These are phyloP conservation scores for Cucurbita moschata DNA, from an alignment of 306 rosid genomes.

Conservation along the genomic window DNA sequence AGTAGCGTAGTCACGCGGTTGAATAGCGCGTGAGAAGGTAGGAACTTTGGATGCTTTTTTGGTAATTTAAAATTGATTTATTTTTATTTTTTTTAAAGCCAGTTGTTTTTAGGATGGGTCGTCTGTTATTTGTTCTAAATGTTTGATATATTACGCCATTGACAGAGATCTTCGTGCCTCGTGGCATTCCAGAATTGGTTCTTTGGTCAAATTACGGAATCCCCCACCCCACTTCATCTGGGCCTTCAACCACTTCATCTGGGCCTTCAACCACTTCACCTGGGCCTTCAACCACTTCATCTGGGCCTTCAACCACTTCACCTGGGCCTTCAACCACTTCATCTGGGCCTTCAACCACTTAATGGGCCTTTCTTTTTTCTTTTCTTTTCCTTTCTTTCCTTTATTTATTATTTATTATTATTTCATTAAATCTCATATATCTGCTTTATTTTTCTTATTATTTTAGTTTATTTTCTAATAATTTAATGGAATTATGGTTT, in stretches of 20 bases:
- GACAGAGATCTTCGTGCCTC: neutral
- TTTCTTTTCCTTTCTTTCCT: too few species aligned
- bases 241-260: too few species aligned
- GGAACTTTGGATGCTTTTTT: neutral
- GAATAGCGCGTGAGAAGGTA: constrained; percentile 16
- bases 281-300: too few species aligned
- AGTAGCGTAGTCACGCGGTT: neutral
- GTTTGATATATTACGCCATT: neutral
- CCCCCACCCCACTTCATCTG: neutral
- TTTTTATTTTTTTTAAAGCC: neutral
- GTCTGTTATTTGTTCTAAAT: constrained; percentile 8
- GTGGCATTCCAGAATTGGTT: constrained; percentile 3
- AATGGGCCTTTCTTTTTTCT: neutral
- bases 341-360: neutral
- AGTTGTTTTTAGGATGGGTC: constrained; percentile 5
- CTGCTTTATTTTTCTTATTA: too few species aligned
- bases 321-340: too few species aligned
- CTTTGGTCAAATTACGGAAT: neutral
- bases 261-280: too few species aligned
- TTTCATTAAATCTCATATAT: too few species aligned
- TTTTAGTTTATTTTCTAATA: too few species aligned
- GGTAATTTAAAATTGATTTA: neutral
- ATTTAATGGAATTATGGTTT: too few species aligned
- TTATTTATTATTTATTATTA: too few species aligned
- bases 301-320: too few species aligned